Base-by-base conservation (phyloP, 78 protist species). In the Dictyostelium capitatum region DNA sequence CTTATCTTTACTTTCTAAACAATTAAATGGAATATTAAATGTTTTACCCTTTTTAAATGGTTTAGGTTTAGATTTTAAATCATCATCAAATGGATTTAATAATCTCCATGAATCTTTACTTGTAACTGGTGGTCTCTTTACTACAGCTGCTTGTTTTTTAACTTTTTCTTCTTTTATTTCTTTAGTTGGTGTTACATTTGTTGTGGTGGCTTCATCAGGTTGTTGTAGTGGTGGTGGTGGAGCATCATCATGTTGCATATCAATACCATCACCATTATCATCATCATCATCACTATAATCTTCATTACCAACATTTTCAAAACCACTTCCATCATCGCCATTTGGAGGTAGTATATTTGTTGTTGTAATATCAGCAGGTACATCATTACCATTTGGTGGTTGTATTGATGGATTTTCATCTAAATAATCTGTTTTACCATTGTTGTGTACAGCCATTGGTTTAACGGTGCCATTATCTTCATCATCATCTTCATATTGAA, bases 11-110 rank as follows among this genome's bases (percentile, higher is more conserved):
- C 46, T 14, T 14, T 67, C 75, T 15, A 67, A 65, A 1, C 67
- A 53, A 69, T 8, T 51, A 9, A 23, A 25, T 59, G 92, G 92
- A 23, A 84, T 84, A n/a, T 15, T 41, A 48, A 47, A 87, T 20
- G 93, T 77, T 65, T 64, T 87, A 30, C 84, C 84, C 59, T 77
- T 87, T 25, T 87, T 53, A 12, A 87, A 77, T 87, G 93, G 93
- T 65, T 53, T 87, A 11, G 46, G 32, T 1, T 54, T 56, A 12
- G 17, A 64, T 11, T 47, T 47, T 19, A n/a, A 10, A 32, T 32
- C 70, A 20, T 87, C 93, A 19, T 87, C 93, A 14, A 75, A 82
- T 30, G 83, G 84, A 65, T 87, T 82, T 48, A 87, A 51, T 47
- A 74, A n/a, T 20, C 9, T 37, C 93, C 93, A 87, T 32, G 80